Base-by-base conservation (phyloP, 164 flowering plant genomes). In the Chloranthus sessilifolius region DNA sequence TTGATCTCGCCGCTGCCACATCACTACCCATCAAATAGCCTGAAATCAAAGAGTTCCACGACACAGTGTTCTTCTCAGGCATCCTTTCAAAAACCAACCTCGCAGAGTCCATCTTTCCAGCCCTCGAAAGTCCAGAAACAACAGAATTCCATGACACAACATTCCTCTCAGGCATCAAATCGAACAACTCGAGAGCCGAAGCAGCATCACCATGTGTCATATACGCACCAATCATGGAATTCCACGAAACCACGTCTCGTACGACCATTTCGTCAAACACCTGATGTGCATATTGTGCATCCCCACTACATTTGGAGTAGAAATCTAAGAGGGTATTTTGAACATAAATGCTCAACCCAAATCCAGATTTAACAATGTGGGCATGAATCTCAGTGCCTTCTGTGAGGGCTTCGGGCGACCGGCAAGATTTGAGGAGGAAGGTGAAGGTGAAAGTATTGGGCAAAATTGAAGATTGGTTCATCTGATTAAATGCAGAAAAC, bases 131-230 rank as follows among this genome's bases (percentile, higher is more conserved):
- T 22, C 82, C 80, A 3, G 77, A 52, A 31, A 75, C 31, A 55
- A 77, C 47, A 2, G 75, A 62, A 1, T 74, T 77, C 74, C 81
- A 75, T 25, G 82, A 71, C 53, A 71, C 72, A 24, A 73, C 64
- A 15, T 58, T 65, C 42, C 61, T 77, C 59, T 44, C 61, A 1
- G 79, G 76, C 81, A 80, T 73, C 47, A 43, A 19, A 42, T 73
- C 51, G 26, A 75, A 77, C 30, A 74, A 24, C 24, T 19, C 41
- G 37, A 43, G 40, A 3, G 82, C 85, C 39, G 52, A 55, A 22
- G 28, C 39, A 36, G 70, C 21, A 50, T 76, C 71, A 14, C 70
- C 64, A 24, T 34, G 35, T 53, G 50, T 64, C 34, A 70, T 49
- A 58, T 66, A 72, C 29, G 74, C 81, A 16, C 57, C 28, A 27